Conservation (phyloP, 2,329 filamentous ascomycete genomes). For the Sphaerulina vaccinii region DNA sequence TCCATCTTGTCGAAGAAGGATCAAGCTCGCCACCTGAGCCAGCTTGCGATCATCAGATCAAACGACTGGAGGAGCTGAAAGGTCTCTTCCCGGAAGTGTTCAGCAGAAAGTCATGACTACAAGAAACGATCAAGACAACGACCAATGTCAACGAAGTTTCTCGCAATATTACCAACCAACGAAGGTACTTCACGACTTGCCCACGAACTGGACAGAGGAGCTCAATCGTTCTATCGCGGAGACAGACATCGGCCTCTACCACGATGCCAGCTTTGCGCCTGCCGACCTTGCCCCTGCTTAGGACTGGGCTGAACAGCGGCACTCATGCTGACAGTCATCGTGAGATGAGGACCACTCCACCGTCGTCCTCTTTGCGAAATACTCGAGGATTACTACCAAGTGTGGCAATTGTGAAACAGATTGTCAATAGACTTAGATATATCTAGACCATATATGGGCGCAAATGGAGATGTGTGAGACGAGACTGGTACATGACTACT, state of each 20-base stretch:
- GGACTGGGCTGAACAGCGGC: too few relatives aligned
- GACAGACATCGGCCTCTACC: too few relatives aligned
- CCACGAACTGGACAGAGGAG: too few relatives aligned
- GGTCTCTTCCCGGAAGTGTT: slow-evolving; percentile 81
- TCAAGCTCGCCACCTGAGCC: slow-evolving; percentile 64
- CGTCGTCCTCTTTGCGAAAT: too few relatives aligned
- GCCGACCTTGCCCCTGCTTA: too few relatives aligned
- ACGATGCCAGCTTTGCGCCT: too few relatives aligned
- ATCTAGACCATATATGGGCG: neutral
- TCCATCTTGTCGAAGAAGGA: slow-evolving; percentile 79
- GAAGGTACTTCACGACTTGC: neutral
- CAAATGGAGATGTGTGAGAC: too few relatives aligned
- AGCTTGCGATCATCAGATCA: slow-evolving; percentile 66
- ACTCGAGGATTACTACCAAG: neutral
- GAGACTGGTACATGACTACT: too few relatives aligned
- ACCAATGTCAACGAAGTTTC: neutral
- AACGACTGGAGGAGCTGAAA: slow-evolving; percentile 71
- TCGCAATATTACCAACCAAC: neutral
- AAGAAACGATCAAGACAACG: neutral
- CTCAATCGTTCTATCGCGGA: too few relatives aligned
- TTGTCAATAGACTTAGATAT: neutral
- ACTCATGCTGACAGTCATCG: too few relatives aligned
- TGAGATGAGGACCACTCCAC: neutral
- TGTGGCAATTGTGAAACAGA: neutral
- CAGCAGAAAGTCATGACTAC: slow-evolving; percentile 47